phyloP scores from a whole-genome alignment of 768 basidiomycete species.

The Kwoniella dejecticola region DNA sequence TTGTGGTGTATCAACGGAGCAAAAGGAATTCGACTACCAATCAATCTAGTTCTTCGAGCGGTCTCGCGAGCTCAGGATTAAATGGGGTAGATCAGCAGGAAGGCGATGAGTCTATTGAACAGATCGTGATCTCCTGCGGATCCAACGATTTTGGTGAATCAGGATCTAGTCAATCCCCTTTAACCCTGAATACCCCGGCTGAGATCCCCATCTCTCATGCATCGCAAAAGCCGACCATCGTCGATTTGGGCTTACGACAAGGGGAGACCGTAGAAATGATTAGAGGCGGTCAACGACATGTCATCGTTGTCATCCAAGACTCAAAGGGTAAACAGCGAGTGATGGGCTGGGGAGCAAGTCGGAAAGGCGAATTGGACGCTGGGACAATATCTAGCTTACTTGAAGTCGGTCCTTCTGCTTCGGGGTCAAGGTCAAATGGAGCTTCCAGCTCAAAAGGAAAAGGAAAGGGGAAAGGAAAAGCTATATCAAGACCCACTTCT shows the following conservation, averaged over 20 bases:
- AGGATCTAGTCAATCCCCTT: slow-evolving; percentile 55
- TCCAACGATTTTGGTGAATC: slow-evolving; percentile 81
- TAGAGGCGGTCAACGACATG: slow-evolving; percentile 72
- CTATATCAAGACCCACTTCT: slow-evolving; percentile 10
- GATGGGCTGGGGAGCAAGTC: slow-evolving; percentile 77
- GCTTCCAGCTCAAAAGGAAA: background rate
- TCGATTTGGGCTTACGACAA: slow-evolving; percentile 32
- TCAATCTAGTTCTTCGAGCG: background rate
- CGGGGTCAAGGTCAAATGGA: no score
- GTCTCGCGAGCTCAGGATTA: background rate
- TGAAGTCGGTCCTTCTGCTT: background rate
- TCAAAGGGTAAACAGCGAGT: slow-evolving; percentile 53
- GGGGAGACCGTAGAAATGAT: slow-evolving; percentile 59
- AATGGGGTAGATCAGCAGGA: background rate
- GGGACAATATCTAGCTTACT: background rate
- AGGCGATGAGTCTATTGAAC: slow-evolving; percentile 56
- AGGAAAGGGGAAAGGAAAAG: slow-evolving; percentile 36
- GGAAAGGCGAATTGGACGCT: slow-evolving; percentile 80
- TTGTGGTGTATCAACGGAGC: slow-evolving; percentile 63
- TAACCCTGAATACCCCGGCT: background rate
- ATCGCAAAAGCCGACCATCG: slow-evolving; percentile 27
- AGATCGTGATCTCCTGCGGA: slow-evolving; percentile 71
- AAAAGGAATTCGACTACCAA: background rate
- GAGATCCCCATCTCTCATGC: slow-evolving; percentile 19
- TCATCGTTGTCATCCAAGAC: slow-evolving; percentile 58